Evolutionary conservation across 768 basidiomycete species (phyloP).

Genomic region (Suillus discolor): DNA sequence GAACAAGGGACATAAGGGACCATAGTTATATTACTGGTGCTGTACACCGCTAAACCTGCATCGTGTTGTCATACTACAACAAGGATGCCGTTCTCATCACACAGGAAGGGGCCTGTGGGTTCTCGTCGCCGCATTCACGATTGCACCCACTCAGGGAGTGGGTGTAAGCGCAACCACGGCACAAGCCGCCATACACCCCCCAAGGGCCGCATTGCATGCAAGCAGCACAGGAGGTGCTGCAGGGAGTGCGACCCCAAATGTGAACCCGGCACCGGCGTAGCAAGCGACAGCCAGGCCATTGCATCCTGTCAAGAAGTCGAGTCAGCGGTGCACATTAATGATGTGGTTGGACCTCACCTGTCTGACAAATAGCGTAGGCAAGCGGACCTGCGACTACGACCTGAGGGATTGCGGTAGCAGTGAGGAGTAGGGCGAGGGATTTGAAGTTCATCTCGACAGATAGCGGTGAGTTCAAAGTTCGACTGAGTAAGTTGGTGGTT

Average conservation of each 20-base stretch:
- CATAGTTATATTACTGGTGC: neutral
- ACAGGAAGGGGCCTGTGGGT: neutral
- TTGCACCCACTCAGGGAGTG: conserved; percentile 19
- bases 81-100: neutral
- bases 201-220: too few relatives aligned
- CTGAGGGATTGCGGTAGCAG: conserved; percentile 12
- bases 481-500: neutral
- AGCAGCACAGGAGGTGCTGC: too few relatives aligned
- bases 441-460: conserved; percentile 25
- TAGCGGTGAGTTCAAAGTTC: too few relatives aligned
- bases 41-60: neutral
- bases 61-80: too few relatives aligned
- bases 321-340: neutral
- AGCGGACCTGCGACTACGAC: conserved; percentile 21
- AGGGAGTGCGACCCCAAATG: conserved; percentile 30
- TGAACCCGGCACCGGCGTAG: conserved; percentile 26
- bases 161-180: conserved; percentile 23
- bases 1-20: neutral
- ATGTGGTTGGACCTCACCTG: conserved; percentile 16
- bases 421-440: conserved; percentile 18
- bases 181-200: conserved; percentile 28
- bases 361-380: conserved; percentile 27
- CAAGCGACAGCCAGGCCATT: conserved; percentile 24
- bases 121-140: neutral
- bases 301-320: conserved; percentile 19